Base-by-base conservation (phyloP, 2,329 filamentous ascomycete genomes). In the Sphaerulina vaccinii region DNA sequence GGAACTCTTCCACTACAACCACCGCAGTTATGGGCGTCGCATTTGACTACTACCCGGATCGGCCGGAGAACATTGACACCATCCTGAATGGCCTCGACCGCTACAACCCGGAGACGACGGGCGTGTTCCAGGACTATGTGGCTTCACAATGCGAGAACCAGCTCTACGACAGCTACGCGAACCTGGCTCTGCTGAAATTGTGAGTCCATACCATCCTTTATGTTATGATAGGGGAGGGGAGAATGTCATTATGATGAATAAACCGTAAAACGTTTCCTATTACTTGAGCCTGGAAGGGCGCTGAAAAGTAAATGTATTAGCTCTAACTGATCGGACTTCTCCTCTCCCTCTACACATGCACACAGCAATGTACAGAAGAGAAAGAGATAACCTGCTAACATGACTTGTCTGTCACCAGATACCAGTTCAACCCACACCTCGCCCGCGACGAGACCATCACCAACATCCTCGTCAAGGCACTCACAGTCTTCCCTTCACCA, bases 401-500 rank as follows among this genome's bases (percentile, higher is more conserved):
- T 11, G n/a, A 15, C 19, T 11, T 33, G 23, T 21, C 18, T 16
- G 18, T 22, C 6, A 16, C 5, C 27, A 99, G 93, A 61, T 99
- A 99, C 82, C 95, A 99, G 79, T 96, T 99, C 78, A 99, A 99
- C 83, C 93, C 93, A 46, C 91, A 97, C 79, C 89, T 96, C 65
- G 85, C 91, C 70, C 92, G 93, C 79, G 88, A 96, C 70, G 93
- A 99, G 75, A 90, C 92, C 69, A 90, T 93, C 74, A 97, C 93
- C 80, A 97, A 97, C 82, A 88, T 97, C 77, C 90, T 99, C 72
- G 91, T 95, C 79, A 99, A 97, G 81, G 83, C 91, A 62, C 85
- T 99, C 71, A 96, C 92, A 64, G 88, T 96, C 76, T 99, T 99
- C 80, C 93, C 93, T 60, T 91, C 88, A 16, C 85, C 93, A 38